Evolutionary conservation across 1,284 basidiomycete species (phyloP).

Genomic region (Rhodotorula sp.): DNA sequence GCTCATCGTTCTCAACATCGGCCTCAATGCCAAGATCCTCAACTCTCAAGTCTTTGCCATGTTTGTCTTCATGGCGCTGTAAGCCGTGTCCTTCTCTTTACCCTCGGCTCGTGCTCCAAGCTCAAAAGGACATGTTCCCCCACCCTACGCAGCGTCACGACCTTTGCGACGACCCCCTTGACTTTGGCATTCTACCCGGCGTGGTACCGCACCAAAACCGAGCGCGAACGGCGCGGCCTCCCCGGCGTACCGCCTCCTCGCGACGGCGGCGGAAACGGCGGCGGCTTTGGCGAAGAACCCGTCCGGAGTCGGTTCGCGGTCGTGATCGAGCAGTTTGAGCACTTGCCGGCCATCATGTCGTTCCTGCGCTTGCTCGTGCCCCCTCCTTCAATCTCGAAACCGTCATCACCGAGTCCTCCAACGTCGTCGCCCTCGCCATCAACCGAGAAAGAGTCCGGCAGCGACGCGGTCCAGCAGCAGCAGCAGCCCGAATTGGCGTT

Average conservation of each 20-base stretch:
- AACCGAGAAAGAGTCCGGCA: not conserved
- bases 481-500: slow-evolving; percentile 46
- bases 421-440: not conserved
- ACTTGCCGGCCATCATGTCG: slow-evolving; percentile 63
- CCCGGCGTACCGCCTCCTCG: slow-evolving; percentile 41
- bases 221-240: slow-evolving; percentile 27
- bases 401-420: not conserved
- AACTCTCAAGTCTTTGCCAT: slow-evolving; percentile 67
- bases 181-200: slow-evolving; percentile 51
- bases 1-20: slow-evolving; percentile 90
- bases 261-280: slow-evolving; percentile 44
- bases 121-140: not conserved
- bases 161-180: slow-evolving; percentile 51
- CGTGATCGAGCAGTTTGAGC: slow-evolving; percentile 86
- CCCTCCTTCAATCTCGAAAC: slow-evolving; percentile 2
- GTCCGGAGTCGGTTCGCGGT: slow-evolving; percentile 65
- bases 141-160: slow-evolving; percentile 43
- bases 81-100: slow-evolving; percentile 6
- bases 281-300: slow-evolving; percentile 11
- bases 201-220: slow-evolving; percentile 44
- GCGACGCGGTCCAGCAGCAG: not conserved
- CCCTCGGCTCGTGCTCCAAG: not conserved
- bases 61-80: slow-evolving; percentile 60
- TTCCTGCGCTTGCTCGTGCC: slow-evolving; percentile 55
- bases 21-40: slow-evolving; percentile 74